A percentile compares a stretch with the other conserved stretches of the same genome.
These are phyloP conservation scores for Lophiostoma macrostomum DNA, from an alignment of 495 filamentous ascomycete genomes.

Conservation along the genomic window DNA sequence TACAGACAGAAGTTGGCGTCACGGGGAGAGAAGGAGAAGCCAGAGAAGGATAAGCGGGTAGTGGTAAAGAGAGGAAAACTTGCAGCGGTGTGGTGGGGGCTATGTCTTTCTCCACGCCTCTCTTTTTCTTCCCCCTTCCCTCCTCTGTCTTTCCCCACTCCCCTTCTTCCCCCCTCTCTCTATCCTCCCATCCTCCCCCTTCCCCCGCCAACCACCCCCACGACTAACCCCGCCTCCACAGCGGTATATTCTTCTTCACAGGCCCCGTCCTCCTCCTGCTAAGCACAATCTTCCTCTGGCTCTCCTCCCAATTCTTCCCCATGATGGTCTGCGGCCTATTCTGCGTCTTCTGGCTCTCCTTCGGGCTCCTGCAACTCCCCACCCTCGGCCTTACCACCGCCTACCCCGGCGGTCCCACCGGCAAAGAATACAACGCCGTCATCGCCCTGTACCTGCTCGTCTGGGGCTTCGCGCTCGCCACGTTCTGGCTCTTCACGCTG, in stretches of 20 bases:
- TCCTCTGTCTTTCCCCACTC: conserved; percentile 29
- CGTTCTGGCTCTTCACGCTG: conserved; percentile 54
- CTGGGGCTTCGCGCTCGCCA: conserved; percentile 57
- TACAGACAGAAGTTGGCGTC: too few relatives aligned
- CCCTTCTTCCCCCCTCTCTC: background rate
- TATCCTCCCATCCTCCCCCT: conserved; percentile 1
- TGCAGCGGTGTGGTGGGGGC: too few relatives aligned
- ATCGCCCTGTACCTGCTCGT: conserved; percentile 53
- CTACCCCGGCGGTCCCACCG: conserved; percentile 46
- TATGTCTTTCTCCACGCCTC: too few relatives aligned
- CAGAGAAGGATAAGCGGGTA: too few relatives aligned
- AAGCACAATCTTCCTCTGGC: conserved; percentile 51
- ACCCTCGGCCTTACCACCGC: conserved; percentile 49
- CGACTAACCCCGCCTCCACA: conserved; percentile 30
- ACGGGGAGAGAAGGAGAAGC: too few relatives aligned
- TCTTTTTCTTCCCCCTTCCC: conserved; percentile 23
- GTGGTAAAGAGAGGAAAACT: too few relatives aligned
- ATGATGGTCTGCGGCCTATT: conserved; percentile 60
- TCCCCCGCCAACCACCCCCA: background rate
- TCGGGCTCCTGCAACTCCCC: conserved; percentile 53
- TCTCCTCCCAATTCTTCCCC: conserved; percentile 53
- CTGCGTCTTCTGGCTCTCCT: conserved; percentile 55
- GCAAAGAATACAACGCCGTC: conserved; percentile 49
- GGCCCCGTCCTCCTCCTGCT: conserved; percentile 50
- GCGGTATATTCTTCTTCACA: conserved; percentile 57